Base-by-base conservation (phyloP, 1,284 basidiomycete species). In the Leccinum huronense region DNA sequence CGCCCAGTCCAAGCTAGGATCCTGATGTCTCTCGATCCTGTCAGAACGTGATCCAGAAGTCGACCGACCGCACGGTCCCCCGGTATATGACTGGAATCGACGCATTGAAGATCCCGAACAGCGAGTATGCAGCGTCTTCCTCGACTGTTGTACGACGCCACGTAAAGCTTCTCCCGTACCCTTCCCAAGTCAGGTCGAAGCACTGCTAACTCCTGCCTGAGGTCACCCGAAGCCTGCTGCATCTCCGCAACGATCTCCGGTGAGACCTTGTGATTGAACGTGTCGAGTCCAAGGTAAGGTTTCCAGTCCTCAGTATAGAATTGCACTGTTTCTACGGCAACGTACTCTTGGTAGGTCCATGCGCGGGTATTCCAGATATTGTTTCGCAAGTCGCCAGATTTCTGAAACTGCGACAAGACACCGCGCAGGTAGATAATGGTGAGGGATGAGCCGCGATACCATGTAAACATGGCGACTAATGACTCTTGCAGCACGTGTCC, bases 281-380 rank as follows among this genome's bases (percentile, higher is more conserved):
- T 36, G 9, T 42, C 6, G 11, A 68, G 4, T 1, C 55, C 68
- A 7, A 70, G 59, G 31, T 70, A 70, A 2, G 57, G 68, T 13
- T 66, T 42, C 67, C 68, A 67, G 23, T 67, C 66, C 16, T 68
- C 51, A 0, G 68, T 67, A 6, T 65, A 69, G 42, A 67, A 69
- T 10, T 34, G 65, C 16, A 65, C 45, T 0, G 14, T 2, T 14
- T 53, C 8, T 8, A 61, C 30, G 3, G 66, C 64, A 5, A 67
- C 9, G 10, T 67, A 67, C 36, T 68, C 67, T 34, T 68, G 66
- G 5, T 66, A 66, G 36, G 68, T 65, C 65, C 65, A 65, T 10
- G 36, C 65, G 5, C 65, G 59, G 14, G 57, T 57, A 23, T 66
- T 66, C 56, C 56, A 57, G 33, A 57, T 5, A 16, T 19, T 57